Evolutionary conservation across 352 stramenopile genomes (phyloP).

Genomic region (Pythium dissotocum): DNA sequence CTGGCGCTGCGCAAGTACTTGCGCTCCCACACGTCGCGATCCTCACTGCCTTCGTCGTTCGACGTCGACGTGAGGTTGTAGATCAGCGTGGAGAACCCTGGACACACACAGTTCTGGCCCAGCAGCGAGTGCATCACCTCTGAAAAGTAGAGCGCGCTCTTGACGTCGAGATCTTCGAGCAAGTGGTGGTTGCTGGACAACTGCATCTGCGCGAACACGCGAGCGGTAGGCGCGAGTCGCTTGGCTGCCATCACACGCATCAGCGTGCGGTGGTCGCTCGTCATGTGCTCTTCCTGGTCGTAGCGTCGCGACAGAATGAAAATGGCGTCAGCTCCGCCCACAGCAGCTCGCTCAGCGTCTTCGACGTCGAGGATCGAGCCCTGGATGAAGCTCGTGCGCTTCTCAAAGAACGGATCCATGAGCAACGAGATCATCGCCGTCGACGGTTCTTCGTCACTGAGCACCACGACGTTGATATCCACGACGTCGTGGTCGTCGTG

Average conservation of each 20-base stretch:
- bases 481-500: conserved; percentile 86
- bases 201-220: conserved; percentile 80
- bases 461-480: conserved; percentile 74
- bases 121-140: conserved; percentile 80
- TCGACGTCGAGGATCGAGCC: conserved; percentile 80
- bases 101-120: conserved; percentile 85
- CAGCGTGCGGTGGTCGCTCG: conserved; percentile 77
- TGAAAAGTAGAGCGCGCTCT: conserved; percentile 80
- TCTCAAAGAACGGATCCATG: conserved; percentile 84
- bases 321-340: conserved; percentile 62
- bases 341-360: conserved; percentile 70
- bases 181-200: conserved; percentile 73
- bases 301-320: conserved; percentile 76
- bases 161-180: conserved; percentile 72
- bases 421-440: conserved; percentile 75
- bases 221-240: conserved; percentile 49
- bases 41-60: conserved; percentile 46
- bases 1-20: conserved; percentile 74
- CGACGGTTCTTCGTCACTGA: conserved; percentile 75
- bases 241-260: conserved; percentile 80
- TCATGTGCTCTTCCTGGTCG: conserved; percentile 63
- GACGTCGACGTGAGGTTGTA: conserved; percentile 86
- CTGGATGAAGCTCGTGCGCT: conserved; percentile 81
- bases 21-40: conserved; percentile 52
- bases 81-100: conserved; percentile 86